Percentiles rank a stretch among this genome's conserved stretches.
Conservation (phyloP, 1,284 basidiomycete species). For the Cryptococcus amylolentus region DNA sequence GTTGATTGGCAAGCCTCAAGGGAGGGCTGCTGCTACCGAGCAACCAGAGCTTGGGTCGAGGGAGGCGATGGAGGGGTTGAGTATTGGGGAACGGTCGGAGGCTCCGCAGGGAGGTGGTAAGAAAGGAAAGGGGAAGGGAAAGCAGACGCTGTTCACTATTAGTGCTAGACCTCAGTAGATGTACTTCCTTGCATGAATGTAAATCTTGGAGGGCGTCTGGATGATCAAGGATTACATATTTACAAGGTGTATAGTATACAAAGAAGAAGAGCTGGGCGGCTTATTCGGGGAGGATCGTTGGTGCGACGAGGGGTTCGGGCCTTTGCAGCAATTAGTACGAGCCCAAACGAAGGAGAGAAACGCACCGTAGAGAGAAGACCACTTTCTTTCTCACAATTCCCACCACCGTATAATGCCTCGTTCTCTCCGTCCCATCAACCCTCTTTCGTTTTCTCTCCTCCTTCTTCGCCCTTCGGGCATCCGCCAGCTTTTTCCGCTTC, state of each 20-base stretch:
- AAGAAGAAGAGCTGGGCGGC: neutral
- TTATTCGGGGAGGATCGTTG: slow-evolving; percentile 40
- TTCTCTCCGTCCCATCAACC: slow-evolving; percentile 23
- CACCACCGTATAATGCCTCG: slow-evolving; percentile 46
- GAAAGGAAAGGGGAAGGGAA: slow-evolving; percentile 73
- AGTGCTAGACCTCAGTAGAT: slow-evolving; percentile 36
- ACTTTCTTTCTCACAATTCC: slow-evolving; percentile 47
- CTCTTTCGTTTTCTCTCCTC: slow-evolving; percentile 5
- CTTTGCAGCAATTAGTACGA: slow-evolving; percentile 15
- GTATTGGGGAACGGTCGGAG: slow-evolving; percentile 12
- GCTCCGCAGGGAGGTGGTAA: slow-evolving; percentile 20
- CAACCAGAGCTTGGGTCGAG: too few relatives aligned
- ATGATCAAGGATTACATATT: neutral
- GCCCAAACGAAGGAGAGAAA: neutral
- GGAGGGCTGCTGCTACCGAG: slow-evolving; percentile 49
- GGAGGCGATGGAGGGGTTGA: slow-evolving; percentile 20
- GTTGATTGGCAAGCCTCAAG: slow-evolving; percentile 57
- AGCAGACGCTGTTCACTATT: slow-evolving; percentile 72
- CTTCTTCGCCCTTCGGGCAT: slow-evolving; percentile 6
- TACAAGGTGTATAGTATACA: neutral
- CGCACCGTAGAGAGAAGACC: slow-evolving; percentile 47
- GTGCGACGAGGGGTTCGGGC: slow-evolving; percentile 48
- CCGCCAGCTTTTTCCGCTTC: neutral
- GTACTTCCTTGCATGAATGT: neutral
- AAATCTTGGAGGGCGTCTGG: neutral